Evolutionary conservation across 495 filamentous ascomycete genomes (phyloP).

Genomic region (Tuber brumale): DNA sequence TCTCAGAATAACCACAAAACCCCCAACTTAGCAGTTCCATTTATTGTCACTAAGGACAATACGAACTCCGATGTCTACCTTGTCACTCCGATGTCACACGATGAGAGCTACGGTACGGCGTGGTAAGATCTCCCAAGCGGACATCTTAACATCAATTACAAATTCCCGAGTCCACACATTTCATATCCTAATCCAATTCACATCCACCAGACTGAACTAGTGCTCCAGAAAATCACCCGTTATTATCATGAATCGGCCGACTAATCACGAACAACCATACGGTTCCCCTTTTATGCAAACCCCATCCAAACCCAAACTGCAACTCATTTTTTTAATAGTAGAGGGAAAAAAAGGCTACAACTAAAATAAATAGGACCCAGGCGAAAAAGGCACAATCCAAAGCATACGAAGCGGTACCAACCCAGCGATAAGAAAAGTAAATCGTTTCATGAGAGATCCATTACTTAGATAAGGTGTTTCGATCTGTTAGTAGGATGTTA

Average conservation of each 20-base stretch:
- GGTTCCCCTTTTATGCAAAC: background rate
- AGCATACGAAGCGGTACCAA: background rate
- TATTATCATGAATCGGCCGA: background rate
- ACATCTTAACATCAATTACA: background rate
- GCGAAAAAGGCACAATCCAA: background rate
- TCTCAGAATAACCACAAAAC: background rate
- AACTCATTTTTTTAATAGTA: background rate
- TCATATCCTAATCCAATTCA: background rate
- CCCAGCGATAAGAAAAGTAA: background rate
- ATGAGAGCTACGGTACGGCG: background rate
- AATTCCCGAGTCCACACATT: background rate
- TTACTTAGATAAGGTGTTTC: conserved; percentile 73
- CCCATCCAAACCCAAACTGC: background rate
- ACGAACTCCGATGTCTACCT: background rate
- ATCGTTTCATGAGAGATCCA: background rate
- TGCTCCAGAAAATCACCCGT: background rate
- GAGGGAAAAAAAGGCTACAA: background rate
- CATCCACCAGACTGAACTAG: background rate
- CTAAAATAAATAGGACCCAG: background rate
- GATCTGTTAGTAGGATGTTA: conserved; percentile 48
- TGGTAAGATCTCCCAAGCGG: background rate
- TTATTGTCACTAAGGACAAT: background rate
- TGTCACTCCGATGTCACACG: background rate
- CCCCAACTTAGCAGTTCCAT: background rate
- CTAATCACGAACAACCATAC: background rate